Evolutionary conservation across 306 rosid species (phyloP), one percentile per base, ranked within the genome.

Genomic region (Pterocarpus macrocarpus): DNA sequence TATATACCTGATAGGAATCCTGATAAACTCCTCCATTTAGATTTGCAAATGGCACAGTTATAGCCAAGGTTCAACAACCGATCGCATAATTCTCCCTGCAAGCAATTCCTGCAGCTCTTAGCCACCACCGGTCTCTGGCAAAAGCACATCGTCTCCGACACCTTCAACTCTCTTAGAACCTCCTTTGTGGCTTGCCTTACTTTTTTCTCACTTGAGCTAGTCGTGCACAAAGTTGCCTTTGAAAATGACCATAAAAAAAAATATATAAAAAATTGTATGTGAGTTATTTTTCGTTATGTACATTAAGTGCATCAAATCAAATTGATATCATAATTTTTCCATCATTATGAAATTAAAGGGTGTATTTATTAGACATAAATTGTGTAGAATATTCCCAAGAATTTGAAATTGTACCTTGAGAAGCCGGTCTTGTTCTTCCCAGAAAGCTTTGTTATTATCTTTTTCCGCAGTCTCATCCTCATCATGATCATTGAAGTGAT

Each of bases 21-120:
- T 0, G 91, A 55, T 28, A 91, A 85, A 80, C 83, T 86, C 36
- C 44, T 87, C 97, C 97, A 91, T 55, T 91, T 95, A 7, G 98
- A 95, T 76, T 85, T 89, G 88, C 91, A 89, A 56, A 95, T 73
- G 50, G 83, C 72, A 38, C 88, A 95, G 64, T 92, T 87, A 81
- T 73, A 90, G 17, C 97, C 94, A 14, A 84, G 81, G 39, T 79
- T 82, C 44, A 75, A 6, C 0, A 95, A 87, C 22, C 88, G 90
- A 17, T 80, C 63, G 71, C 95, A 86, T 62, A 95, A 61, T 73
- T 90, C 90, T 61, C 88, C 84, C 47, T 43, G 89, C 75, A 88
- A 81, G 85, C 98, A 95, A 62, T 61, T 73, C 86, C 92, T 85
- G 92, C 98, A 94, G 71, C 87, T 86, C 53, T 47, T 84, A 17